Evolutionary conservation across 1,284 basidiomycete genomes (phyloP).

Genomic region (Ganoderma sp.): DNA sequence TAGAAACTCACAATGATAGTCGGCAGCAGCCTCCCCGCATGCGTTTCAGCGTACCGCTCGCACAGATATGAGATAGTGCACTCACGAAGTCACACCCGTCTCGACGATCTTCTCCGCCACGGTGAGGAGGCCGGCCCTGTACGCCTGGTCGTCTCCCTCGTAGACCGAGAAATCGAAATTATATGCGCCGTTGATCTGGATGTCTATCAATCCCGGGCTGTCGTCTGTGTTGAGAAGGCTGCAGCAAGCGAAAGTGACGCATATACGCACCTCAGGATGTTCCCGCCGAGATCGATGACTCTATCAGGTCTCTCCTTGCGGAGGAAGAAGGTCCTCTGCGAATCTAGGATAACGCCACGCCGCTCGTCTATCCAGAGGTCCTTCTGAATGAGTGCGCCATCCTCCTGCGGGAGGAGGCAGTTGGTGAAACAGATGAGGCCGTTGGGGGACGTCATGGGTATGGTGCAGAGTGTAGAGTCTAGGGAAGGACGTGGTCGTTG

Average conservation of each 20-base stretch:
- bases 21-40: constrained; percentile 66
- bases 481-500: background rate
- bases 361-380: constrained; percentile 81
- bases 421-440: constrained; percentile 85
- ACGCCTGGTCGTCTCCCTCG: constrained; percentile 70
- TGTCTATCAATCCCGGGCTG: constrained; percentile 80
- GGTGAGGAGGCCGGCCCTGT: constrained; percentile 69
- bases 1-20: constrained; percentile 72
- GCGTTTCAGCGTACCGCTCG: no score
- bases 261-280: constrained; percentile 66
- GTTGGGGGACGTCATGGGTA: constrained; percentile 53
- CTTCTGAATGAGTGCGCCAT: constrained; percentile 70
- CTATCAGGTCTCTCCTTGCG: constrained; percentile 65
- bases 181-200: constrained; percentile 89
- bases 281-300: constrained; percentile 70
- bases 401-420: constrained; percentile 76
- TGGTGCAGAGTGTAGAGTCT: background rate
- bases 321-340: constrained; percentile 69
- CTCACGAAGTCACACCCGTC: constrained; percentile 87
- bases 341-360: constrained; percentile 70
- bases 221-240: background rate
- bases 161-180: constrained; percentile 89
- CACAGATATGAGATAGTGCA: constrained; percentile 25
- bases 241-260: background rate
- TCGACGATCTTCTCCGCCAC: constrained; percentile 81